Conservation (phyloP, 345 rosid species). For the Balakata baccata region DNA sequence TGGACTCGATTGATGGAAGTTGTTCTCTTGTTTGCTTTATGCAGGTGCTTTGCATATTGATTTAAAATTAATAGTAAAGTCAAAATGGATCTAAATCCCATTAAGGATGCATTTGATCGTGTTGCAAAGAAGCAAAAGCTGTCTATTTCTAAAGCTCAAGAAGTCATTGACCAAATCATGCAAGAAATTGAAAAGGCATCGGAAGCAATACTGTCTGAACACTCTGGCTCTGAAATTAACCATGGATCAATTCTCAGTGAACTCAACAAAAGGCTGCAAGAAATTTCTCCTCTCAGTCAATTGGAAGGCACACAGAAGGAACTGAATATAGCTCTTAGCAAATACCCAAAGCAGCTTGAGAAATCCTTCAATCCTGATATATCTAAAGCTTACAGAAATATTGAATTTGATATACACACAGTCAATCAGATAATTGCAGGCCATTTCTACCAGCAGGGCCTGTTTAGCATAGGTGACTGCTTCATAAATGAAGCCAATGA, state of each 20-base stretch:
- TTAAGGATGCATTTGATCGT: slow-evolving; percentile 76
- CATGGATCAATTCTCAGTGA: slow-evolving; percentile 37
- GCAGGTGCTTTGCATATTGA: slow-evolving; percentile 11
- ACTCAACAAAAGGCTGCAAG: slow-evolving; percentile 44
- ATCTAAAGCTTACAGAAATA: slow-evolving; percentile 59
- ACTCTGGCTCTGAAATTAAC: slow-evolving; percentile 25
- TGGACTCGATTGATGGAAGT: background rate
- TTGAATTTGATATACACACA: slow-evolving; percentile 50
- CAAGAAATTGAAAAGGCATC: slow-evolving; percentile 52
- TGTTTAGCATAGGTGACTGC: slow-evolving; percentile 64
- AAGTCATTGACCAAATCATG: slow-evolving; percentile 45
- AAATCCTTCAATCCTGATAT: slow-evolving; percentile 57
- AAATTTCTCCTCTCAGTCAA: slow-evolving; percentile 41
- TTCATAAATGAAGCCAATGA: slow-evolving; percentile 49
- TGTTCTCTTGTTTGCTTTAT: background rate
- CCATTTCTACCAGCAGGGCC: slow-evolving; percentile 64
- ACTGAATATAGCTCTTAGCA: slow-evolving; percentile 52
- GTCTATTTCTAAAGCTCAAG: slow-evolving; percentile 49
- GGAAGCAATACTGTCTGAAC: slow-evolving; percentile 25
- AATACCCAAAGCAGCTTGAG: slow-evolving; percentile 61
- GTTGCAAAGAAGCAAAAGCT: slow-evolving; percentile 70
- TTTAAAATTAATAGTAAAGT: background rate
- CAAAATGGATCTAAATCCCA: slow-evolving; percentile 65
- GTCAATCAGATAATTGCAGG: slow-evolving; percentile 63
- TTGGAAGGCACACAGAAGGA: slow-evolving; percentile 65